Evolutionary conservation across 2,329 filamentous ascomycete species (phyloP).

Genomic region (Akanthomyces lecanii): DNA sequence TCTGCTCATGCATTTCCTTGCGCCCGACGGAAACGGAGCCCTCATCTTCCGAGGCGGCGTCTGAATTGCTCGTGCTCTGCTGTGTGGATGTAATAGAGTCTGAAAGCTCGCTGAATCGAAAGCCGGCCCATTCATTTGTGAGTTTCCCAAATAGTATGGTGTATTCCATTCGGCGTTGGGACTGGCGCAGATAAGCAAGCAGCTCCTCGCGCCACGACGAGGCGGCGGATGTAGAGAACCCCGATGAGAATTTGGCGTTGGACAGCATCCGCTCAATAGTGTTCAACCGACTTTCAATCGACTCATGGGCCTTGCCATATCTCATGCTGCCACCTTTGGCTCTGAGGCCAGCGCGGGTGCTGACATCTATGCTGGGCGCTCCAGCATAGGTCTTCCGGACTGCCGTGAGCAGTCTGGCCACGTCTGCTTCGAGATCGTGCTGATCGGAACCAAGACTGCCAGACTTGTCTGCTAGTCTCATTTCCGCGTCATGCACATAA

Average conservation of each 20-base stretch:
- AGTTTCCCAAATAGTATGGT: slow-evolving; percentile 11
- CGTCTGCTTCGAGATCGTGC: slow-evolving; percentile 11
- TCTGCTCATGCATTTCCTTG: slow-evolving; percentile 49
- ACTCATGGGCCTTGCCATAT: not conserved
- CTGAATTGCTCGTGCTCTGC: not conserved
- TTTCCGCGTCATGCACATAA: slow-evolving; percentile 2
- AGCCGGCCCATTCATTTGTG: slow-evolving; percentile 11
- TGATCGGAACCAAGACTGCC: not conserved
- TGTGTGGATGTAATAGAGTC: not conserved
- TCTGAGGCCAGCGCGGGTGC: not conserved
- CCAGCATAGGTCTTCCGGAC: slow-evolving; percentile 10
- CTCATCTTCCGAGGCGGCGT: not conserved
- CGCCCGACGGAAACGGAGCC: slow-evolving; percentile 46
- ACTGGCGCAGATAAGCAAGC: slow-evolving; percentile 10
- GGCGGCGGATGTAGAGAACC: slow-evolving; percentile 6
- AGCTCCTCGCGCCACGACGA: slow-evolving; percentile 13
- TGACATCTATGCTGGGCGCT: not conserved
- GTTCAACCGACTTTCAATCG: not conserved
- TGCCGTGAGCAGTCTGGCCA: not conserved
- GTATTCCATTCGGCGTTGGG: slow-evolving; percentile 13
- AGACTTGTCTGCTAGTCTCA: not conserved
- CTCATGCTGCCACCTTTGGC: not conserved
- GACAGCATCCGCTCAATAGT: slow-evolving; percentile 16
- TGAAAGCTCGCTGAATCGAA: slow-evolving; percentile 15
- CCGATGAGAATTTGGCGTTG: slow-evolving; percentile 13